Evolutionary conservation across 2,329 filamentous ascomycete species (phyloP).

Genomic region (Scedosporium dehoogii): DNA sequence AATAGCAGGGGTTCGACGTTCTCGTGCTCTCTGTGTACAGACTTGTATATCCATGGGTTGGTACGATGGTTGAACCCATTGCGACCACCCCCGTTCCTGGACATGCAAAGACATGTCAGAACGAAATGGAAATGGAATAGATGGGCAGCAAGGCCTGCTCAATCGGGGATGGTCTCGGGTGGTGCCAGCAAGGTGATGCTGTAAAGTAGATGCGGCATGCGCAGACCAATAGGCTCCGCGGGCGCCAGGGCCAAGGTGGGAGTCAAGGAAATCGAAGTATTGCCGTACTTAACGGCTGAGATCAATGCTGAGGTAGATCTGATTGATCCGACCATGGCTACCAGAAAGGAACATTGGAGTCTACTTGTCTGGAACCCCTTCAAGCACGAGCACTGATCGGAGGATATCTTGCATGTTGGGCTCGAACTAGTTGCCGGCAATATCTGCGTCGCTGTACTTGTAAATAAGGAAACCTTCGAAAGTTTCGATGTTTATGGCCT

Average conservation of each 20-base stretch:
- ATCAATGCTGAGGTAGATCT: too few relatives aligned
- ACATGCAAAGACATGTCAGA: background rate
- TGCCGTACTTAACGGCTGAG: too few relatives aligned
- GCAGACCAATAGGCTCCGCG: background rate
- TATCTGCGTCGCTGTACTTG: too few relatives aligned
- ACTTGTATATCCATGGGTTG: background rate
- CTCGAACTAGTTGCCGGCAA: background rate
- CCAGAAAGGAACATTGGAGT: too few relatives aligned
- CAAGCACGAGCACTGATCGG: too few relatives aligned
- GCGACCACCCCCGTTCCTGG: background rate
- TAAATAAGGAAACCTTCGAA: too few relatives aligned
- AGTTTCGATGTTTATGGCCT: too few relatives aligned
- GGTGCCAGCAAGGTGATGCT: background rate
- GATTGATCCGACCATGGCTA: too few relatives aligned
- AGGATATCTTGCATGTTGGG: background rate
- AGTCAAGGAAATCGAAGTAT: background rate
- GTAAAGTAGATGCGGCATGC: background rate
- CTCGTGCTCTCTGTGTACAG: too few relatives aligned
- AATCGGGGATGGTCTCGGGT: background rate
- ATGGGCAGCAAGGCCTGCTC: background rate
- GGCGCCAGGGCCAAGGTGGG: background rate
- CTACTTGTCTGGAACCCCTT: too few relatives aligned
- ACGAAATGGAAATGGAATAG: background rate
- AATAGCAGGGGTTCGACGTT: too few relatives aligned
- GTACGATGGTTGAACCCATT: background rate